Evolutionary conservation across 768 basidiomycete genomes (phyloP).

Genomic region (Jaapia argillacea): DNA sequence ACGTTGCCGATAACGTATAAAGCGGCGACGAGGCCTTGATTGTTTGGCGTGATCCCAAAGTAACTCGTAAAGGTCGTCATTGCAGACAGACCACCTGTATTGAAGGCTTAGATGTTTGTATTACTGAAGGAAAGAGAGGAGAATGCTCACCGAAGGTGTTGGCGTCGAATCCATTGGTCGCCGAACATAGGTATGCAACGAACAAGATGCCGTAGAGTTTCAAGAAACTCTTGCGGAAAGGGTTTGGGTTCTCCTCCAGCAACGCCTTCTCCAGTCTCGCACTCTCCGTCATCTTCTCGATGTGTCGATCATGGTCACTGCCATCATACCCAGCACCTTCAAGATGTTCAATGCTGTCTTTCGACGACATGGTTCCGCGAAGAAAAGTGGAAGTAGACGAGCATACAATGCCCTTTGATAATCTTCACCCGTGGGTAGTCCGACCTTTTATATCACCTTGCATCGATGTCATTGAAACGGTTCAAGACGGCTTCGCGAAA

Average conservation of each 20-base stretch:
- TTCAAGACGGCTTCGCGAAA: too few relatives aligned
- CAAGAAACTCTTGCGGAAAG: conserved; percentile 6
- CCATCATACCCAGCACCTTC: too few relatives aligned
- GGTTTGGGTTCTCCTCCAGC: background rate
- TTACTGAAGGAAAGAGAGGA: background rate
- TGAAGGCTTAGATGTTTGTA: background rate
- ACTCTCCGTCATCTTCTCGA: too few relatives aligned
- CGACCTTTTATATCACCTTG: too few relatives aligned
- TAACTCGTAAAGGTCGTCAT: conserved; percentile 15
- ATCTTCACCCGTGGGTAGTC: too few relatives aligned
- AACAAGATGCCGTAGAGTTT: conserved; percentile 11
- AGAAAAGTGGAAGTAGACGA: too few relatives aligned
- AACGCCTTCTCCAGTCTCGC: background rate
- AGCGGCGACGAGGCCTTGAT: conserved; percentile 17
- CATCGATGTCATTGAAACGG: too few relatives aligned
- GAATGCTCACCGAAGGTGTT: conserved; percentile 12
- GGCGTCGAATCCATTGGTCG: conserved; percentile 18
- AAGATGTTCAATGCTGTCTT: too few relatives aligned
- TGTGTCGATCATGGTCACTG: too few relatives aligned
- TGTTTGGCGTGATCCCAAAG: conserved; percentile 14
- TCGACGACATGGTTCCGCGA: too few relatives aligned
- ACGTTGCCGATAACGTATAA: conserved; percentile 20
- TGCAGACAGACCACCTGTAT: conserved; percentile 15
- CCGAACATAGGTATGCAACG: conserved; percentile 17
- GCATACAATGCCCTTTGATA: too few relatives aligned